Evolutionary conservation across 495 filamentous ascomycete genomes (phyloP).

Genomic region (Cercophora sp.): DNA sequence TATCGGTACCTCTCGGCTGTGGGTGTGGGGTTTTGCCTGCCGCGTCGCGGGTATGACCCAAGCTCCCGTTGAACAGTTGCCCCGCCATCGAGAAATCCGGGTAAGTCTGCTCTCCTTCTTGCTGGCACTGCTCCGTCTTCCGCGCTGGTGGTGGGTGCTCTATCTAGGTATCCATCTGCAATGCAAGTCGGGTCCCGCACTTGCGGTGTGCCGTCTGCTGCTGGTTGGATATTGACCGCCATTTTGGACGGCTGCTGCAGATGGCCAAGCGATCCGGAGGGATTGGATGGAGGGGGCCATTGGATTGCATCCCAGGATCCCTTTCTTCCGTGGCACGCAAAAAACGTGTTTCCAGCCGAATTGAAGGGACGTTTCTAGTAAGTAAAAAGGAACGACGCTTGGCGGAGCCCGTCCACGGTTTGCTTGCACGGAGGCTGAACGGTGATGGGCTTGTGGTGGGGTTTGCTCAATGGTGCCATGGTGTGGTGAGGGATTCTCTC

Average conservation of each 20-base stretch:
- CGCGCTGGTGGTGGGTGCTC: background rate
- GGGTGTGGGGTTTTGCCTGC: constrained; percentile 2
- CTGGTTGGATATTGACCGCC: constrained; percentile 9
- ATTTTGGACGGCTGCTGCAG: background rate
- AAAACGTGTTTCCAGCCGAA: too few relatives aligned
- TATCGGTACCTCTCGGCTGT: too few relatives aligned
- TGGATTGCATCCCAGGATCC: too few relatives aligned
- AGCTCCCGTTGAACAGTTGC: background rate
- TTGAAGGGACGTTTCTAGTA: too few relatives aligned
- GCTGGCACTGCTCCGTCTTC: background rate
- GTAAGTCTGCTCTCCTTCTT: background rate
- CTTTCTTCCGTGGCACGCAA: background rate
- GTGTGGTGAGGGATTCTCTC: background rate
- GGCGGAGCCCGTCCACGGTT: too few relatives aligned
- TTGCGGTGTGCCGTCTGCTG: too few relatives aligned
- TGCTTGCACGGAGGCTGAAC: too few relatives aligned
- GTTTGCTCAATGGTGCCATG: constrained; percentile 1
- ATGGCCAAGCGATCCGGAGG: too few relatives aligned
- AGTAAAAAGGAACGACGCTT: too few relatives aligned
- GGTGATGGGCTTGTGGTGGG: too few relatives aligned
- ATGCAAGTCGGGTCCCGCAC: too few relatives aligned
- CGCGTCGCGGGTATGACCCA: background rate
- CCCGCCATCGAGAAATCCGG: background rate
- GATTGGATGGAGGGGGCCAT: background rate
- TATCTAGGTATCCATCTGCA: too few relatives aligned